Base-by-base conservation (phyloP, 345 rosid species). In the Eucalyptus cloeziana region DNA sequence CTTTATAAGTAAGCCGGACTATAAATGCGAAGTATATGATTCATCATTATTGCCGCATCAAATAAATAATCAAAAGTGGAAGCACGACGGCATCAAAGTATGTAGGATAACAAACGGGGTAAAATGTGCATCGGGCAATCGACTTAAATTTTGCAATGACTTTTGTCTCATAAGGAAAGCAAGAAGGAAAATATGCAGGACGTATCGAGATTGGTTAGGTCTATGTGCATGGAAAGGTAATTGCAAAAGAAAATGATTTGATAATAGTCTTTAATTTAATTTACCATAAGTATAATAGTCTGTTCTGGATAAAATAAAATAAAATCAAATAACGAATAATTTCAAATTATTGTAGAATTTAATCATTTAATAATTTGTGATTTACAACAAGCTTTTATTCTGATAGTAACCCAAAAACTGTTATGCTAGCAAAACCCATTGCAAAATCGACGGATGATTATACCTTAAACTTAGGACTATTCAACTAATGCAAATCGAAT, bases 321-420 rank as follows among this genome's bases (percentile, higher is more conserved):
- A 43, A 52, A 52, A 52, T 21, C 10, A 52, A 52, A 21, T 2
- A 7, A 3, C 2, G 2, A 21, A 21, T 52, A 0, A 52, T 7
- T 52, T 52, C 1, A 21, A 52, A 19, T 52, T 52, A 0, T 52
- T 19, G 58, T 21, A 10, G 3, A 10, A 0, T 52, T 21, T 3
- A 52, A 0, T 19, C 58, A 0, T 21, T 52, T 0, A 52, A 7
- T 2, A 52, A 52, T 52, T 52, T 52, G 1, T 52, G 0, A 1
- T 19, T 52, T 2, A 51, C 0, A 52, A 52, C 0, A 52, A 52
- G 1, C 4, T 3, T 0, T 3, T 8, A 52, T 52, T 52, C 0
- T 1, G 2, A 52, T 19, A 7, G 1, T 7, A 52, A 21, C 2
- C 0, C 0, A 19, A 19, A 52, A 52, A 52, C 0, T 3, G 4